phyloP scores from a whole-genome alignment of 805 yeast genomes.

The Candida ovalis region DNA sequence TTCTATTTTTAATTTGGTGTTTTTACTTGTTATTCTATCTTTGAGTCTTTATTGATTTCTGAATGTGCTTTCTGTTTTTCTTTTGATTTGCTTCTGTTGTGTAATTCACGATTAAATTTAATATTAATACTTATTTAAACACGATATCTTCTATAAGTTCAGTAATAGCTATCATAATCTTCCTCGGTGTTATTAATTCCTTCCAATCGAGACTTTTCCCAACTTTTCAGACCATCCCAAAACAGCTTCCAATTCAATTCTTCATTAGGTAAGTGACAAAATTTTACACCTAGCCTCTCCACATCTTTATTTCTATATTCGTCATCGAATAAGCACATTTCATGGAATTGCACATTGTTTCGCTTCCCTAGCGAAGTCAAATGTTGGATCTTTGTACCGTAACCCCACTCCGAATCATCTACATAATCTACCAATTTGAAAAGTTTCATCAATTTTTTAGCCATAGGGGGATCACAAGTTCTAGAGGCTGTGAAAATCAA shows the following conservation, averaged over 20 bases:
- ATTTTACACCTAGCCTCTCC: conserved; percentile 62
- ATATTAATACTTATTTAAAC: background rate
- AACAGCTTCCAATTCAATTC: conserved; percentile 52
- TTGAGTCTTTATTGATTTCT: background rate
- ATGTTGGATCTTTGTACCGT: conserved; percentile 55
- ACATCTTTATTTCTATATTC: conserved; percentile 78
- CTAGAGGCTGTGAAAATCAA: conserved; percentile 70
- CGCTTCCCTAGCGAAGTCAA: conserved; percentile 46
- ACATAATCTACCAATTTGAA: conserved; percentile 51
- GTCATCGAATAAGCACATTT: conserved; percentile 70
- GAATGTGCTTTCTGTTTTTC: background rate
- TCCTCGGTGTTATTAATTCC: too few relatives aligned
- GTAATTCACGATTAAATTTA: background rate
- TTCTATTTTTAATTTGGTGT: background rate
- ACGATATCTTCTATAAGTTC: background rate
- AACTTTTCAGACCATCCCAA: conserved; percentile 37
- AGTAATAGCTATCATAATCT: background rate
- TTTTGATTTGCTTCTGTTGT: background rate
- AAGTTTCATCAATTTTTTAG: conserved; percentile 53
- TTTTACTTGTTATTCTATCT: background rate
- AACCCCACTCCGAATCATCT: conserved; percentile 67
- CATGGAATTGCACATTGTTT: conserved; percentile 41
- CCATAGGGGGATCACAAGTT: conserved; percentile 77
- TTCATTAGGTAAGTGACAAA: conserved; percentile 59
- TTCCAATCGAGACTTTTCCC: conserved; percentile 23